A percentile compares a stretch with the other conserved stretches of the same genome.
Conservation (phyloP, 2,329 filamentous ascomycete genomes). For the Cladosporium velox region DNA sequence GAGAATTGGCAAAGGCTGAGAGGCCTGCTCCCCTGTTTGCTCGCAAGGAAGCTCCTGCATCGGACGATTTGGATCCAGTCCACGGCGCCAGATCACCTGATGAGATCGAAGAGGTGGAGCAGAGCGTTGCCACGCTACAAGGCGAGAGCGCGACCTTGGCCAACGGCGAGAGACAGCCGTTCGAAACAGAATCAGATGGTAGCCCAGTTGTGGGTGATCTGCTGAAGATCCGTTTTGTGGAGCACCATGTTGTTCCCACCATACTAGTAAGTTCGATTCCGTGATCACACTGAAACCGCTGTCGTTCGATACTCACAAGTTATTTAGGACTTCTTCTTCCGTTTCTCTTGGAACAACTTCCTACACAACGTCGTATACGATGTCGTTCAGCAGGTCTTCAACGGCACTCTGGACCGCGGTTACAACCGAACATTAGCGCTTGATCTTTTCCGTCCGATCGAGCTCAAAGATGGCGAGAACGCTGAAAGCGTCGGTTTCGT, state of each 20-base stretch:
- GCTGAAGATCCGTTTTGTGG: constrained; percentile 94
- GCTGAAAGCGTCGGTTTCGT: constrained; percentile 31
- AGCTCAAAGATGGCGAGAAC: constrained; percentile 25
- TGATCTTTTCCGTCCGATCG: constrained; percentile 67
- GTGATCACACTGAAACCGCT: neutral
- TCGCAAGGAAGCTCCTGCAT: constrained; percentile 29
- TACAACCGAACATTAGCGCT: constrained; percentile 89
- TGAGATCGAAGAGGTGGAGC: constrained; percentile 28
- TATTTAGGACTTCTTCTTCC: constrained; percentile 88
- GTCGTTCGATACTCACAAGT: neutral
- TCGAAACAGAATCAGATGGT: constrained; percentile 61
- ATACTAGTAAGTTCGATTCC: constrained; percentile 71
- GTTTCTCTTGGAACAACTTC: constrained; percentile 99
- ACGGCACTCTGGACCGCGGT: constrained; percentile 94
- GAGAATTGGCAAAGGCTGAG: constrained; percentile 49
- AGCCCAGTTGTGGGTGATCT: constrained; percentile 88
- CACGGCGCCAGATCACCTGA: constrained; percentile 23
- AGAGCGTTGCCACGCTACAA: constrained; percentile 37
- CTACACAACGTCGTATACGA: constrained; percentile 99
- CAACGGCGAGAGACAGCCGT: constrained; percentile 40
- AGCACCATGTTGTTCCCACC: constrained; percentile 90
- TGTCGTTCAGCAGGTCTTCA: constrained; percentile 98
- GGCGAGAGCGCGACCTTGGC: constrained; percentile 25
- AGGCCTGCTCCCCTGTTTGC: constrained; percentile 68
- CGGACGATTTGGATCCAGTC: constrained; percentile 21